These are phyloP conservation scores for Jasminum sambac DNA, from an alignment of 257 asterid species.

Conservation along the genomic window DNA sequence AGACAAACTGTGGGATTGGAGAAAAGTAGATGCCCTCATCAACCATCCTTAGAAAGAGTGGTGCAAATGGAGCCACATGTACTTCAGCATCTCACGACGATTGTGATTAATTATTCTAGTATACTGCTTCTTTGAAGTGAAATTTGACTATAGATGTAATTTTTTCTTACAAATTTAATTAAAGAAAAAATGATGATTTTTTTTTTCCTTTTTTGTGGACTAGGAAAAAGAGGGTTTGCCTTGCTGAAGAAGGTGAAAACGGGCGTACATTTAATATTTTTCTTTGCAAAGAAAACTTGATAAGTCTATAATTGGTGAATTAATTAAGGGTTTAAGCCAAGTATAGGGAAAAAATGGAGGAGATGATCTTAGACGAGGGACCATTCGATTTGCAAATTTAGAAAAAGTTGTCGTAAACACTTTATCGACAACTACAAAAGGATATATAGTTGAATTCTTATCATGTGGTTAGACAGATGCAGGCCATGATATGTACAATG, in stretches of 20 bases:
- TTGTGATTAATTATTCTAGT: constrained; percentile 10
- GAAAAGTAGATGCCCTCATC: constrained; percentile 50
- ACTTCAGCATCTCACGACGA: constrained; percentile 32
- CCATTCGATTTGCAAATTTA: constrained; percentile 36
- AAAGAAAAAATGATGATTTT: too few relatives aligned
- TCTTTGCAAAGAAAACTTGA: too few relatives aligned
- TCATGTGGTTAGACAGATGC: constrained; percentile 55
- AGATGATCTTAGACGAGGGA: constrained; percentile 35
- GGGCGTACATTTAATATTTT: too few relatives aligned
- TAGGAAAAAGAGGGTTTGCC: too few relatives aligned
- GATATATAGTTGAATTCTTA: constrained; percentile 38
- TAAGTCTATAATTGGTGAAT: too few relatives aligned
- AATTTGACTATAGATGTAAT: too few relatives aligned
- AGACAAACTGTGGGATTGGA: constrained; percentile 27
- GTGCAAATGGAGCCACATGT: constrained; percentile 58
- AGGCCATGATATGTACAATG: constrained; percentile 22
- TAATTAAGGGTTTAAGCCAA: too few relatives aligned
- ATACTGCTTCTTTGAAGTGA: too few relatives aligned
- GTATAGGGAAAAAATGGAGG: neutral
- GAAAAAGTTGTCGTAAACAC: constrained; percentile 51
- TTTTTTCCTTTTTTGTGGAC: too few relatives aligned
- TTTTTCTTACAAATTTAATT: too few relatives aligned
- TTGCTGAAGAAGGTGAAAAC: too few relatives aligned
- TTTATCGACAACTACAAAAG: constrained; percentile 64
- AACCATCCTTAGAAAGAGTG: constrained; percentile 64